These are phyloP conservation scores for Ceratocystiopsis sp. DNA, from an alignment of 2,329 filamentous ascomycete species.

Conservation along the genomic window DNA sequence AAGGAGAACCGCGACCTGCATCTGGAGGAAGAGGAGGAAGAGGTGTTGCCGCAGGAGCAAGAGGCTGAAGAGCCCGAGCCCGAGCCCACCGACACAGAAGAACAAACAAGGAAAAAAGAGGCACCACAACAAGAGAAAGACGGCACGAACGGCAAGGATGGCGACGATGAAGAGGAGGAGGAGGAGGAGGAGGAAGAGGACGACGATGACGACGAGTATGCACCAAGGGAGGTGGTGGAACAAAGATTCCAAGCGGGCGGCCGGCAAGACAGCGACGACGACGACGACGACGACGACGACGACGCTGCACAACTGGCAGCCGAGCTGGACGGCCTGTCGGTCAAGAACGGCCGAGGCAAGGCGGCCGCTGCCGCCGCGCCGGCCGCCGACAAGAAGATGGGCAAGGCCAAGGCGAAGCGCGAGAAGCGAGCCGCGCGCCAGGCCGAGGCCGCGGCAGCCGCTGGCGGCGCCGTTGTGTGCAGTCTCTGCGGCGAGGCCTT, in stretches of 20 bases:
- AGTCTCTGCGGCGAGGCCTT: slow-evolving; percentile 7
- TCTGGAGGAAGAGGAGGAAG: slow-evolving; percentile 16
- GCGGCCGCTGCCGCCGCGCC: slow-evolving; percentile 36
- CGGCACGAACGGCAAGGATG: not conserved
- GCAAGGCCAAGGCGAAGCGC: slow-evolving; percentile 11
- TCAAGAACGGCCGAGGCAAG: slow-evolving; percentile 29
- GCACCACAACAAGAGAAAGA: not conserved
- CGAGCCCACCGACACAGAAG: not conserved
- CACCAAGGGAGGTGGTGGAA: slow-evolving; percentile 26
- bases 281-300: not conserved
- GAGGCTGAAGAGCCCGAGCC: not conserved
- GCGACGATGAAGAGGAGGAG: slow-evolving; percentile 3
- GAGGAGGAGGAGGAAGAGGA: slow-evolving; percentile 13
- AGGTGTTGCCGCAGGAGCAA: slow-evolving; percentile 2
- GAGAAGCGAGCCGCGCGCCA: slow-evolving; percentile 8
- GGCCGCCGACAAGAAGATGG: slow-evolving; percentile 35
- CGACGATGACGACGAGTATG: slow-evolving; percentile 25
- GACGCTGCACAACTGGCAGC: slow-evolving; percentile 81
- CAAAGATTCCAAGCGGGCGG: slow-evolving; percentile 18
- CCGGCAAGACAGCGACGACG: not conserved
- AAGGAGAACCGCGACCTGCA: slow-evolving; percentile 53
- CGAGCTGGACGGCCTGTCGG: slow-evolving; percentile 61
- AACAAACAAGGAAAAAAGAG: no score
- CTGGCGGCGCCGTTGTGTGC: slow-evolving; percentile 3
- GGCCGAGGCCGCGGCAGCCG: slow-evolving; percentile 1